Conservation (phyloP, 2,329 filamentous ascomycete species). For the Aureobasidium sp. region DNA sequence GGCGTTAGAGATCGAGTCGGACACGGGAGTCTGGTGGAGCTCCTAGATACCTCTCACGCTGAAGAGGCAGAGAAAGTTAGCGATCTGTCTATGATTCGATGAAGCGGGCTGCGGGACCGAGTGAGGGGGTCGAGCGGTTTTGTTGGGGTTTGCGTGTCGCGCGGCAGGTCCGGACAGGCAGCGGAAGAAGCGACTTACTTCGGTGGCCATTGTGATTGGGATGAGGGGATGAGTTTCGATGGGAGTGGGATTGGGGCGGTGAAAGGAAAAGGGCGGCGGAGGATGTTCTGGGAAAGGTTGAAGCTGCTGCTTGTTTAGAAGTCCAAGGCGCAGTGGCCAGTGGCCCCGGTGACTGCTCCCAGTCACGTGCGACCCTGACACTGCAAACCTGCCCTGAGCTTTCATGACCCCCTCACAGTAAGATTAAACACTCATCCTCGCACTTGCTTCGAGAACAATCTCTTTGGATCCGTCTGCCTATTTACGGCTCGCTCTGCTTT, state of each 20-base stretch:
- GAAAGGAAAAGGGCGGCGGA: slow-evolving; percentile 1
- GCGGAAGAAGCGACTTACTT: slow-evolving; percentile 13
- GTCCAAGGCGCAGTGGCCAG: slow-evolving; percentile 1
- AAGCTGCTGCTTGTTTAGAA: slow-evolving; percentile 15
- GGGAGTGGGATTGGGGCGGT: slow-evolving; percentile 1
- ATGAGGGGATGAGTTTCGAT: not conserved
- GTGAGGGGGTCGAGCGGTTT: slow-evolving; percentile 15
- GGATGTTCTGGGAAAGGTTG: slow-evolving; percentile 8
- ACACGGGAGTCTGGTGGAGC: not conserved
- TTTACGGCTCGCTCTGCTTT: not conserved
- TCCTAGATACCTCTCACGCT: slow-evolving; percentile 44
- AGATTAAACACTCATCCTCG: not conserved
- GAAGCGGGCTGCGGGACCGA: slow-evolving; percentile 10
- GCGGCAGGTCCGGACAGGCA: not conserved
- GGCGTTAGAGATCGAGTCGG: slow-evolving; percentile 28
- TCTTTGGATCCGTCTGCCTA: not conserved
- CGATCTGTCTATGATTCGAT: slow-evolving; percentile 18
- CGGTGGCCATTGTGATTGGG: slow-evolving; percentile 16
- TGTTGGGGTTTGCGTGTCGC: slow-evolving; percentile 17
- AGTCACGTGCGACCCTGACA: slow-evolving; percentile 3
- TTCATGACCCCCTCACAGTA: not conserved
- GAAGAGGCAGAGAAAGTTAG: slow-evolving; percentile 31
- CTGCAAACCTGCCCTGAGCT: slow-evolving; percentile 2
- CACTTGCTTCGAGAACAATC: not conserved
- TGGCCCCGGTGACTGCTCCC: not conserved